Percentiles rank a stretch among this genome's conserved stretches.
These are phyloP conservation scores for Anisodus acutangulus DNA, from an alignment of 257 asterid species.

Conservation along the genomic window DNA sequence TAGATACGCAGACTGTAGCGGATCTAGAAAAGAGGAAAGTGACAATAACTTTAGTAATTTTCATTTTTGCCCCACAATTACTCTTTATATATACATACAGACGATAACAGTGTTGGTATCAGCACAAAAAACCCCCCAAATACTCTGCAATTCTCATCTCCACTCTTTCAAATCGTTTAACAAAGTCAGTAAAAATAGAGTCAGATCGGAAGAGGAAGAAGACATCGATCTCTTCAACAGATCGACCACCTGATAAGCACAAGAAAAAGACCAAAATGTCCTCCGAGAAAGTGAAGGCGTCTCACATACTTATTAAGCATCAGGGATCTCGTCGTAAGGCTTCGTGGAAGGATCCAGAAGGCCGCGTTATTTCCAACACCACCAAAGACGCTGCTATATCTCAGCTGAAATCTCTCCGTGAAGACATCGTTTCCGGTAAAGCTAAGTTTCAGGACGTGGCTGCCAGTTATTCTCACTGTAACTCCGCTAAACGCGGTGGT, in stretches of 20 bases:
- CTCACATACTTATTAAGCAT: conserved; percentile 93
- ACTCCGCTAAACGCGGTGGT: conserved; percentile 97
- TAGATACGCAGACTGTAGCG: too few species aligned
- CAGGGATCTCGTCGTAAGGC: conserved; percentile 57
- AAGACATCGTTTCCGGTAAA: conserved; percentile 59
- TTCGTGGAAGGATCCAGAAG: too few species aligned
- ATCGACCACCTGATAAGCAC: not conserved
- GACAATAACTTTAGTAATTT: too few species aligned
- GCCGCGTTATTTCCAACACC: conserved; percentile 42
- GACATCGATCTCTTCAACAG: conserved; percentile 51
- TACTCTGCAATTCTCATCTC: conserved; percentile 1
- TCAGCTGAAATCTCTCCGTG: too few species aligned
- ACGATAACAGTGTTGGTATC: too few species aligned
- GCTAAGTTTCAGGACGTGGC: conserved; percentile 79
- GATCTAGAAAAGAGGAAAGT: too few species aligned
- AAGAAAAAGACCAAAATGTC: conserved; percentile 68
- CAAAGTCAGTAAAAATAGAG: conserved; percentile 46
- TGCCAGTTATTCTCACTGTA: conserved; percentile 71
- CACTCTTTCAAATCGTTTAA: conserved; percentile 32
- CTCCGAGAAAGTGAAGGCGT: conserved; percentile 81
- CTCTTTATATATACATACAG: too few species aligned
- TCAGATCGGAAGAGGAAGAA: conserved; percentile 77
- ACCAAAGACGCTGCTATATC: conserved; percentile 45
- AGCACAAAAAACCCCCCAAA: too few species aligned
- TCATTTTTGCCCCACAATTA: too few species aligned